These are phyloP conservation scores for Agrocybe praecox DNA, from an alignment of 768 basidiomycete species.

Conservation along the genomic window DNA sequence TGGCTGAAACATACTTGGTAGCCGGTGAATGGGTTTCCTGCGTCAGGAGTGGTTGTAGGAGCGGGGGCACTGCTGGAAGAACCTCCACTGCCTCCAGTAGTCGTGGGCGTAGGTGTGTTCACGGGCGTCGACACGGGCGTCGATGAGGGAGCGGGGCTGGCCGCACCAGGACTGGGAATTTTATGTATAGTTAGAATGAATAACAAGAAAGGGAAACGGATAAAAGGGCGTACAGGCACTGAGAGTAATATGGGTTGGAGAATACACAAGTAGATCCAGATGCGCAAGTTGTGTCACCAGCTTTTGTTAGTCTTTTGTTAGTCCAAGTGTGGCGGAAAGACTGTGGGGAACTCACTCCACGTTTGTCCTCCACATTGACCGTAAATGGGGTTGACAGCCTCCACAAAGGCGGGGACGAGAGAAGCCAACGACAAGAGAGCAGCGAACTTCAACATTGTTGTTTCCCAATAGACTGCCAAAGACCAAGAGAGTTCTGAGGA, in stretches of 20 bases:
- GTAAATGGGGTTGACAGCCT: conserved; percentile 43
- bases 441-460: conserved; percentile 49
- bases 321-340: conserved; percentile 20
- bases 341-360: conserved; percentile 43
- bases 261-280: conserved; percentile 34
- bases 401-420: conserved; percentile 44
- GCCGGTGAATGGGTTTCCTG: conserved; percentile 57
- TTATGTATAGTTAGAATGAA: background rate
- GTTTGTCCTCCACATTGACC: conserved; percentile 58
- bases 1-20: conserved; percentile 35
- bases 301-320: conserved; percentile 21
- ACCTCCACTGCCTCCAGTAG: conserved; percentile 15
- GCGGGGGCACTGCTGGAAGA: conserved; percentile 20
- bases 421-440: conserved; percentile 43
- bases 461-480: background rate
- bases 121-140: conserved; percentile 22
- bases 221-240: conserved; percentile 38
- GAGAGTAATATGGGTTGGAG: conserved; percentile 40
- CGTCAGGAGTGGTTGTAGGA: conserved; percentile 38
- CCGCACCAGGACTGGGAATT: background rate
- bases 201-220: background rate
- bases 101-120: conserved; percentile 18
- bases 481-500: conserved; percentile 12
- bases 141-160: conserved; percentile 18
- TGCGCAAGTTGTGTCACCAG: conserved; percentile 41